These are phyloP conservation scores for Asterella californica DNA, from an alignment of 225 moss, liverwort and hornwort species.

Conservation along the genomic window DNA sequence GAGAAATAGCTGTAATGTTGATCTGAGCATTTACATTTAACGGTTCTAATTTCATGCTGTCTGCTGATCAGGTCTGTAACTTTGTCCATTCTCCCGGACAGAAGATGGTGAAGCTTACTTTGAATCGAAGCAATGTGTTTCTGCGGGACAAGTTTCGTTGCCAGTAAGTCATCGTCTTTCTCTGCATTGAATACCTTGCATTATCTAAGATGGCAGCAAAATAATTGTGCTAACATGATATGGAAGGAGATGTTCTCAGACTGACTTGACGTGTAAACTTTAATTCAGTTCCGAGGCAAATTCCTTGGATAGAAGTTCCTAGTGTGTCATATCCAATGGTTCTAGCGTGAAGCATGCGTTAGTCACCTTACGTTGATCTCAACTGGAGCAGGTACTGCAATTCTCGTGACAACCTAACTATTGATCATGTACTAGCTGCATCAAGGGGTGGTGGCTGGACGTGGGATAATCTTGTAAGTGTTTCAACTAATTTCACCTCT, in stretches of 20 bases:
- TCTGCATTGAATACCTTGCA: background rate
- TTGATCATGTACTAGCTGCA: conserved; percentile 89
- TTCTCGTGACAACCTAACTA: conserved; percentile 69
- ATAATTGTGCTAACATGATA: background rate
- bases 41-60: background rate
- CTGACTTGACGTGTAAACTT: background rate
- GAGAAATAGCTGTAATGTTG: background rate
- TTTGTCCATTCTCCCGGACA: conserved; percentile 66
- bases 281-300: background rate
- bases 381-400: conserved; percentile 68
- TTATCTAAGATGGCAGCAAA: background rate
- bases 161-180: conserved; percentile 62
- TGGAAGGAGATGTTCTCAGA: background rate
- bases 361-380: background rate
- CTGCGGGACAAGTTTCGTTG: conserved; percentile 90
- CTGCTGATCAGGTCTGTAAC: conserved; percentile 56
- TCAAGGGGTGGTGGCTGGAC: conserved; percentile 96
- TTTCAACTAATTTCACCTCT: too few relatives aligned
- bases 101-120: conserved; percentile 65
- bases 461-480: conserved; percentile 94
- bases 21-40: background rate
- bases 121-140: conserved; percentile 88
- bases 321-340: background rate
- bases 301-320: background rate
- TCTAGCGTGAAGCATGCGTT: background rate